Base-by-base conservation (phyloP, 768 basidiomycete species). In the Lactifluus pinguis region DNA sequence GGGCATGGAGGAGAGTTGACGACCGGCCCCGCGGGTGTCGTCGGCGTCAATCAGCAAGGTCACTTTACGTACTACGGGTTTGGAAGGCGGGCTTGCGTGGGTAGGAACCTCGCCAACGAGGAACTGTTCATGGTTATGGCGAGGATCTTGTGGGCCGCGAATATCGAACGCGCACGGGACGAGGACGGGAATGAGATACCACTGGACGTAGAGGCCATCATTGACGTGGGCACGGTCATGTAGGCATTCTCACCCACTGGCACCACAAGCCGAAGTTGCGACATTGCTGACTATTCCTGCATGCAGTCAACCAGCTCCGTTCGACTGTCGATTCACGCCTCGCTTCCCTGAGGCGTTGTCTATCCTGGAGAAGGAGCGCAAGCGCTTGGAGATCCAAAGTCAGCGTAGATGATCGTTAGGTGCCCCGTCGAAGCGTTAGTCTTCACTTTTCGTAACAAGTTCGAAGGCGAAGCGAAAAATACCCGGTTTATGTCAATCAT, bases 321-420 rank as follows among this genome's bases (percentile, higher is more conserved):
- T 65, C 48, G 45, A 54, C 4, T 65, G 60, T 52, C 51, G 30
- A n/a, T 39, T 67, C 19, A 68, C 57, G 36, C 66, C 67, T 9
- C 59, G 67, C 38, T 57, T 61, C 34, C 48, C 42, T 13, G 59
- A 64, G 34, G 63, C 51, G 15, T 25, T 13, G 19, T 44, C 52
- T 17, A n/a, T 60, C 6, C 42, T 60, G n/a, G 59, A 45, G 30
- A 36, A 56, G 36, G 55, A 56, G 21, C 55, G 45, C 19, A 21
- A 48, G 25, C 47, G 15, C 34, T 49, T 32, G 32, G 47, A 34
- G 4, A 11, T 48, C 14, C 48, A 21, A 56, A 13, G 34, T 19
- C 19, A 14, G 45, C 45, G 19, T 47, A n/a, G 11, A 21, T 13
- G 44, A 45, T 21, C 8, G 25, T 7, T 11, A 45, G 44, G 19